Evolutionary conservation across 192 early-diverging fungal genomes (phyloP).

Genomic region (Piromyces finnis): DNA sequence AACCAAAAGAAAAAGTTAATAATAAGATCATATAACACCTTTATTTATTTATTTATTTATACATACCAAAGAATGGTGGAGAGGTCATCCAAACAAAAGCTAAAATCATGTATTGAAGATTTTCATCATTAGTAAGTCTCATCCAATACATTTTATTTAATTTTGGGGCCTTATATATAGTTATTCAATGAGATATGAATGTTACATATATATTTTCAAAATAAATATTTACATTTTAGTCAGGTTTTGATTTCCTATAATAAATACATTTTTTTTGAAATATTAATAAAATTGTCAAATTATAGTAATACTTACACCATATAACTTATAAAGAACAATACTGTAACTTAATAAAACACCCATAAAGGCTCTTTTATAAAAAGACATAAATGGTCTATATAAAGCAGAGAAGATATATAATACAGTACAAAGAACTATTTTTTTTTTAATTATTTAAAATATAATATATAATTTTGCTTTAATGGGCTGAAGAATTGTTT

Average conservation of each 20-base stretch:
- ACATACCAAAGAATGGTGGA: conserved; percentile 50
- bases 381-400: neutral
- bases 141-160: conserved; percentile 34
- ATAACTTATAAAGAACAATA: conserved; percentile 60
- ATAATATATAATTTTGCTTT: too few species aligned
- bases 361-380: neutral
- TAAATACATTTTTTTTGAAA: too few species aligned
- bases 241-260: too few species aligned
- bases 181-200: too few species aligned
- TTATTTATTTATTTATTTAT: too few species aligned
- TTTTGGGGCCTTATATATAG: conserved; percentile 35
- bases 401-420: neutral
- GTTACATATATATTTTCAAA: too few species aligned
- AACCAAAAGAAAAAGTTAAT: too few species aligned
- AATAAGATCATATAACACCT: too few species aligned
- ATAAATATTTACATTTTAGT: too few species aligned
- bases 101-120: conserved; percentile 52
- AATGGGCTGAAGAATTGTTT: too few species aligned
- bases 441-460: too few species aligned
- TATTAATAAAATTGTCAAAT: too few species aligned
- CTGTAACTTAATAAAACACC: conserved; percentile 52
- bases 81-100: conserved; percentile 50
- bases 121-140: conserved; percentile 51
- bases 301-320: conserved; percentile 36
- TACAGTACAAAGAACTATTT: neutral